phyloP scores from a whole-genome alignment of 2,329 filamentous ascomycete genomes.

The Acarospora socialis region DNA sequence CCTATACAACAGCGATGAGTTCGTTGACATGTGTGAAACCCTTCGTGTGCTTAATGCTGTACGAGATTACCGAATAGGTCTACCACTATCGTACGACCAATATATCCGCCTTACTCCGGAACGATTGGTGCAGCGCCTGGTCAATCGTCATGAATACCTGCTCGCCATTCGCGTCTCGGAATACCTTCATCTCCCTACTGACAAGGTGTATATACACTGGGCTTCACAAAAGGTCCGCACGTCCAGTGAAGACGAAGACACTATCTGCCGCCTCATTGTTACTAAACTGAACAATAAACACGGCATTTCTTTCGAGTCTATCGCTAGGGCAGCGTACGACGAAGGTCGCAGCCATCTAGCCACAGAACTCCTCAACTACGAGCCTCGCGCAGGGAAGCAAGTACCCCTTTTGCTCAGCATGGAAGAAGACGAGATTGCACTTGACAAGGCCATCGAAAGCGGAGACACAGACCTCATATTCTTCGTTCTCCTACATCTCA shows the following conservation, averaged over 20 bases:
- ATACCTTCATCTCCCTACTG: constrained; percentile 72
- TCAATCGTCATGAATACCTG: constrained; percentile 82
- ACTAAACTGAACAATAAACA: constrained; percentile 74
- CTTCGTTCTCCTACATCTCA: constrained; percentile 73
- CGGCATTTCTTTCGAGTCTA: constrained; percentile 90
- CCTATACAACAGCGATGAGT: constrained; percentile 95
- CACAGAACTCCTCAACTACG: constrained; percentile 81
- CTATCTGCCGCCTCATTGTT: constrained; percentile 74
- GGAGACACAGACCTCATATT: constrained; percentile 90
- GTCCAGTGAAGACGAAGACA: constrained; percentile 73
- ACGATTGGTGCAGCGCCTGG: constrained; percentile 67
- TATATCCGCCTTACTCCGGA: constrained; percentile 84
- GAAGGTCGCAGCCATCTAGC: constrained; percentile 82
- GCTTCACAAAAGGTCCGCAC: constrained; percentile 84
- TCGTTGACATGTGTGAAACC: constrained; percentile 95
- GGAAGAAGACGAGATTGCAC: constrained; percentile 87
- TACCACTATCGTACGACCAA: constrained; percentile 86
- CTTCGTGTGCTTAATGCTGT: constrained; percentile 85
- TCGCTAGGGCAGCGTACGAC: constrained; percentile 83
- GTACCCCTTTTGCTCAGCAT: constrained; percentile 85
- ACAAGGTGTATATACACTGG: constrained; percentile 93
- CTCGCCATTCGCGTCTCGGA: constrained; percentile 78
- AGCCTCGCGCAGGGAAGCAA: constrained; percentile 88
- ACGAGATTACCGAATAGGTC: constrained; percentile 76
- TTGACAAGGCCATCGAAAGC: constrained; percentile 93